Conservation (phyloP, 495 filamentous ascomycete genomes). For the Annulohypoxylon nitens region DNA sequence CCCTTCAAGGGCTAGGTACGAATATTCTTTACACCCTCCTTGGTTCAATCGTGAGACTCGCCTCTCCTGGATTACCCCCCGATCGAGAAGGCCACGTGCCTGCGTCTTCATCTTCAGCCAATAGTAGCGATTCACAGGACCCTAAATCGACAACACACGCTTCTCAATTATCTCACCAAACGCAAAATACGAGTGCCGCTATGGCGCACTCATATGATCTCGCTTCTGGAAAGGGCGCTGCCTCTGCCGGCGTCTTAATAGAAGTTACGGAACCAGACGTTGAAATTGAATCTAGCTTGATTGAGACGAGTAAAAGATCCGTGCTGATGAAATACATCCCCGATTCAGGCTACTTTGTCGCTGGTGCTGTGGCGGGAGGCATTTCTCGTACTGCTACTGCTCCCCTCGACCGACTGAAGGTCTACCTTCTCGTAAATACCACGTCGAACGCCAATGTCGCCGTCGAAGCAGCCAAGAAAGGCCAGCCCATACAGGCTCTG, state of each 20-base stretch:
- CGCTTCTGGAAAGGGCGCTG: conserved; percentile 13
- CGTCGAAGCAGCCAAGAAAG: conserved; percentile 76
- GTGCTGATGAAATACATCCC: conserved; percentile 67
- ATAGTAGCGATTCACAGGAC: conserved; percentile 20
- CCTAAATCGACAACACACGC: conserved; percentile 15
- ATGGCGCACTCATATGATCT: conserved; percentile 29
- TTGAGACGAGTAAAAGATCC: conserved; percentile 55
- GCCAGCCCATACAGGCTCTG: conserved; percentile 74
- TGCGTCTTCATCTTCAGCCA: conserved; percentile 27
- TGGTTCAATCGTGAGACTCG: conserved; percentile 73
- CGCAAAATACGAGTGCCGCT: conserved; percentile 32
- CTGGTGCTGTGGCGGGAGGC: conserved; percentile 91
- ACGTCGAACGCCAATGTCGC: conserved; percentile 68
- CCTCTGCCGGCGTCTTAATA: conserved; percentile 40
- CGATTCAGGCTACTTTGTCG: conserved; percentile 94
- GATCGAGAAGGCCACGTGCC: conserved; percentile 16
- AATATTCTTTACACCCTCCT: conserved; percentile 75
- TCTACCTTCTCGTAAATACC: conserved; percentile 95
- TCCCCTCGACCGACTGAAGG: conserved; percentile 95
- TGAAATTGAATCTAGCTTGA: conserved; percentile 49
- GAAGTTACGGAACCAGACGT: conserved; percentile 46
- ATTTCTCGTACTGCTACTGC: conserved; percentile 94
- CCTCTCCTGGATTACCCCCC: conserved; percentile 52
- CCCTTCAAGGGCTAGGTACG: conserved; percentile 94
- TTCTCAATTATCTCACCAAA: conserved; percentile 23